phyloP scores from a whole-genome alignment of 225 moss, liverwort and hornwort species.

The Neckera pumila region DNA sequence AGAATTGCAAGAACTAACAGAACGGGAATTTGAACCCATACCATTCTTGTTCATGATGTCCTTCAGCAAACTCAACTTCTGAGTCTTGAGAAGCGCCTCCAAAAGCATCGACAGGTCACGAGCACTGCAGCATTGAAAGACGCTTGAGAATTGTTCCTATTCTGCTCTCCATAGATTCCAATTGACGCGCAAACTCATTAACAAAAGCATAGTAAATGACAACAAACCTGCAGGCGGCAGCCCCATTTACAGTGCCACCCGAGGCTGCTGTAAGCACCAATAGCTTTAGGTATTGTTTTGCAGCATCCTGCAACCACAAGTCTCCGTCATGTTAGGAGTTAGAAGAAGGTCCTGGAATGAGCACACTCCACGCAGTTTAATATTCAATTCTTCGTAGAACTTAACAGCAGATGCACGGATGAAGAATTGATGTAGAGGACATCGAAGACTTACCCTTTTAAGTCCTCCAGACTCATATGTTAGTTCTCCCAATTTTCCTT shows the following conservation, averaged over 20 bases:
- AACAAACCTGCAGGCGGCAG: constrained; percentile 67
- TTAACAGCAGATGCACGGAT: not conserved
- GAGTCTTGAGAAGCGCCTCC: constrained; percentile 75
- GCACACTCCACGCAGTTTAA: not conserved
- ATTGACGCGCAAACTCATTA: not conserved
- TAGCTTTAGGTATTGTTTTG: constrained; percentile 66
- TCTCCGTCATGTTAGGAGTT: not conserved
- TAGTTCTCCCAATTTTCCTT: constrained; percentile 70
- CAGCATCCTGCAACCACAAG: constrained; percentile 53
- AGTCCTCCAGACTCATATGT: constrained; percentile 58
- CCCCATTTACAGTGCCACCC: constrained; percentile 53
- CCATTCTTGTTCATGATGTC: constrained; percentile 84
- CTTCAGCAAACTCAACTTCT: constrained; percentile 44
- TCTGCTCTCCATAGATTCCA: not conserved
- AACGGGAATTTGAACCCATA: not conserved
- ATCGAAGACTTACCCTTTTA: constrained; percentile 32
- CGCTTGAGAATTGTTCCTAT: not conserved
- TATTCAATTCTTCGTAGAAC: not conserved
- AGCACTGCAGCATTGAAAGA: constrained; percentile 30
- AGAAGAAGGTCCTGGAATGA: not conserved
- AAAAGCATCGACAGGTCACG: constrained; percentile 77
- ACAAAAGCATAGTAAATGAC: not conserved
- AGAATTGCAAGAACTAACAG: not conserved
- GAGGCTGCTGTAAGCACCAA: constrained; percentile 67
- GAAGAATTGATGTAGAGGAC: not conserved